Base-by-base conservation (phyloP, 768 basidiomycete species). In the Daedaleopsis nitida region DNA sequence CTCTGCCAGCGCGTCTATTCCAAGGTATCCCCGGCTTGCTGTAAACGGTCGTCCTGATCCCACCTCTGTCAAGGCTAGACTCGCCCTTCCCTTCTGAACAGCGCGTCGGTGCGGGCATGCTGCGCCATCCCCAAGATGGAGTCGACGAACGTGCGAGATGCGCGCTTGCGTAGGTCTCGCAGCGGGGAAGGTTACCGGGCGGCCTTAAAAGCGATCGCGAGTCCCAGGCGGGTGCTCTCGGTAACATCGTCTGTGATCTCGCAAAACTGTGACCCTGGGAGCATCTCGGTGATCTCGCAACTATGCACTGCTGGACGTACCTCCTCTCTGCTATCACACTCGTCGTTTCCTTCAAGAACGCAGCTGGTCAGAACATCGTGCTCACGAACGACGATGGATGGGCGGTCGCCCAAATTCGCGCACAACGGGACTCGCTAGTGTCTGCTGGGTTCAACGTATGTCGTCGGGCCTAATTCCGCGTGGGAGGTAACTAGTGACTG, bases 351-450 rank as follows among this genome's bases (percentile, higher is more conserved):
- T 17, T 53, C 37, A 8, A 13, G 37, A 6, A 5, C 14, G 38
- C 57, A 2, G n/a, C 24, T 9, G 62, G 53, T 12, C 64, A 66
- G 58, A 71, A 71, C 23, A 63, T 76, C 27, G 34, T 76, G 5
- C 55, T 74, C 24, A 68, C 72, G 0, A 75, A 76, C 64, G 74
- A 76, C 61, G 74, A 76, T 52, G 75, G 75, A 6, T 83, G 82
- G 82, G 81, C 82, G 5, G 75, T 74, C 1, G 80, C 80, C 32
- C 72, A 75, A 51, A 76, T 83, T 39, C 77, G 81, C 16, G 78
- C 78, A 0, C 75, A 79, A 58, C 75, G 73, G 62, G 69, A 72
- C 50, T 75, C 78, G 0, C 69, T 83, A 52, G 68, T 68, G 24
- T 69, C 68, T 5, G 77, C 73, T 21, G 80, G 77, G 17, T 80